Conservation (phyloP, 2,329 filamentous ascomycete species). For the Aspergillus pseudoglaucus region DNA sequence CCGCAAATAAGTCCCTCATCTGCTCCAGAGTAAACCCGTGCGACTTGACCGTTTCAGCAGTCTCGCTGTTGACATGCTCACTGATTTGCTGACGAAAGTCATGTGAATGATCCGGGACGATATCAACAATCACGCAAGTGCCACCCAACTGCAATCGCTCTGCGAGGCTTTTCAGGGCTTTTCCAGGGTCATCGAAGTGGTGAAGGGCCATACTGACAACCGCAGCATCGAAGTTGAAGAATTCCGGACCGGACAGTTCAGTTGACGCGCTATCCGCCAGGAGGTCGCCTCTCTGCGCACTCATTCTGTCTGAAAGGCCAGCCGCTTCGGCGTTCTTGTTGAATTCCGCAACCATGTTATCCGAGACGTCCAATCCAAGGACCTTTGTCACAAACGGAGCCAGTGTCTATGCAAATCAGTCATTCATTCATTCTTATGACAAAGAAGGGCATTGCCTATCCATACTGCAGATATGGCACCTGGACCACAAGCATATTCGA, state of each 20-base stretch:
- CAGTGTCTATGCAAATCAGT: constrained; percentile 44
- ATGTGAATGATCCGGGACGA: constrained; percentile 48
- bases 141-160: constrained; percentile 60
- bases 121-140: constrained; percentile 62
- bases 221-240: constrained; percentile 63
- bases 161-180: constrained; percentile 54
- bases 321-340: constrained; percentile 52
- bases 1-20: constrained; percentile 55
- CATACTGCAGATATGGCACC: constrained; percentile 59
- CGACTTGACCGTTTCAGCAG: constrained; percentile 53
- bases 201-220: constrained; percentile 59
- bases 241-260: constrained; percentile 54
- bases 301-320: constrained; percentile 50
- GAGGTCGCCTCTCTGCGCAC: constrained; percentile 54
- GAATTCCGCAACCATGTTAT: constrained; percentile 63
- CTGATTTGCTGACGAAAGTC: constrained; percentile 18
- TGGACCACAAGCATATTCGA: constrained; percentile 74
- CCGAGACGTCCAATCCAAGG: constrained; percentile 63
- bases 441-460: constrained; percentile 3
- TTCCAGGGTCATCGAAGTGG: constrained; percentile 59
- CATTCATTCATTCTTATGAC: neutral
- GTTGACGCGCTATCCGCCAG: constrained; percentile 46
- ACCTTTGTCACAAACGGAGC: constrained; percentile 57
- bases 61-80: constrained; percentile 5
- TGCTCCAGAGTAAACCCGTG: constrained; percentile 59